These are phyloP conservation scores for Starmerella stigmatis DNA, from an alignment of 805 yeast species.

Conservation along the genomic window DNA sequence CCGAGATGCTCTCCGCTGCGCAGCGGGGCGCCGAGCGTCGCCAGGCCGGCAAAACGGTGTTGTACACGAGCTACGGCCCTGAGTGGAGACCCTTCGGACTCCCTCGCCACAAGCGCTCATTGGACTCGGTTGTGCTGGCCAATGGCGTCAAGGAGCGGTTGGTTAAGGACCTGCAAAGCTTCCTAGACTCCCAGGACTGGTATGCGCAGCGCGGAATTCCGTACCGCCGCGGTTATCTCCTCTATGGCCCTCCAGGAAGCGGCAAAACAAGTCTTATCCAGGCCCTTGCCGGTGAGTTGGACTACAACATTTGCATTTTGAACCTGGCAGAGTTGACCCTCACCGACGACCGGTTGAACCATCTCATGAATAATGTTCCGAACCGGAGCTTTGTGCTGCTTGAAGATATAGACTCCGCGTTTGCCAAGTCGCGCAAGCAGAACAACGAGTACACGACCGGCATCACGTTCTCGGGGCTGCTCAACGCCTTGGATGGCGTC, in stretches of 20 bases:
- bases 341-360: conserved; percentile 90
- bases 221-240: conserved; percentile 82
- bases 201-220: conserved; percentile 96
- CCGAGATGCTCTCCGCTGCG: conserved; percentile 69
- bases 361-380: conserved; percentile 92
- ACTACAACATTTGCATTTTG: conserved; percentile 87
- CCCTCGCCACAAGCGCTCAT: conserved; percentile 74
- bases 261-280: conserved; percentile 95
- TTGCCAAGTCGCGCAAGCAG: conserved; percentile 61
- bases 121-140: conserved; percentile 81
- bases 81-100: conserved; percentile 98
- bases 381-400: conserved; percentile 71
- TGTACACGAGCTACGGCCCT: conserved; percentile 92
- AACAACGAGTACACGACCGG: conserved; percentile 75
- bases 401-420: conserved; percentile 96
- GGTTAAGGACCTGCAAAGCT: conserved; percentile 65
- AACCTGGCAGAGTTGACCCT: conserved; percentile 82
- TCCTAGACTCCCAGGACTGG: conserved; percentile 75
- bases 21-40: conserved; percentile 67
- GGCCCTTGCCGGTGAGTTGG: conserved; percentile 92
- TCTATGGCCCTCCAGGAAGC: conserved; percentile 96
- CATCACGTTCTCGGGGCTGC: conserved; percentile 86
- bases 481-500: conserved; percentile 93
- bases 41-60: conserved; percentile 86
- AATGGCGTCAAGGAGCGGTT: conserved; percentile 57